These are phyloP conservation scores for Hyphodiscus hymeniophilus DNA, from an alignment of 495 filamentous ascomycete species.

Conservation along the genomic window DNA sequence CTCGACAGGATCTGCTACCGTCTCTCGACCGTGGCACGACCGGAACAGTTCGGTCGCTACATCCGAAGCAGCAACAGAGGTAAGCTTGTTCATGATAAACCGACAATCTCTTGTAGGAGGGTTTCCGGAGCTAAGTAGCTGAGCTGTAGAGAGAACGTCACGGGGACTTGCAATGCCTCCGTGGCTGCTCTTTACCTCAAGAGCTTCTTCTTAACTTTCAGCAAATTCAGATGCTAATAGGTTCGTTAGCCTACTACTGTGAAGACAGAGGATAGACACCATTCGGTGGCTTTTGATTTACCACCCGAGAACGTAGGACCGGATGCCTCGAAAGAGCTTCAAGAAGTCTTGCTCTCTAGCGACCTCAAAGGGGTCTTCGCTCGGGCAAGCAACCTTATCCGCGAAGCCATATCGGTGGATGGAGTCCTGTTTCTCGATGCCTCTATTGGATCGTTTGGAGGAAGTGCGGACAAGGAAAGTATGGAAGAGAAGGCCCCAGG, in stretches of 20 bases:
- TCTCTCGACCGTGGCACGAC: constrained; percentile 11
- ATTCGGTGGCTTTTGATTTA: constrained; percentile 20
- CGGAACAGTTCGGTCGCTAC: constrained; percentile 18
- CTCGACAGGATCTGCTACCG: constrained; percentile 5
- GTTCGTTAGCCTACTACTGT: no score
- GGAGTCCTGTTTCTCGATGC: constrained; percentile 46
- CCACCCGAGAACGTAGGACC: constrained; percentile 1
- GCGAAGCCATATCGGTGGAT: constrained; percentile 43
- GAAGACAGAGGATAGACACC: constrained; percentile 6
- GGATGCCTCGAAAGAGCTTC: constrained; percentile 17
- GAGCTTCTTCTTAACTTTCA: no score
- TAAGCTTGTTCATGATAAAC: no score
- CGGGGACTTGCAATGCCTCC: no score
- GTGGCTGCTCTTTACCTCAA: no score
- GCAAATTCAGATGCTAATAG: no score
- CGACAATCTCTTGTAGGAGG: no score
- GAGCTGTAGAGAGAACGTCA: no score
- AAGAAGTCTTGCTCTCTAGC: constrained; percentile 25
- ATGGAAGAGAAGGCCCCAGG: constrained; percentile 20
- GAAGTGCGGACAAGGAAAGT: constrained; percentile 12
- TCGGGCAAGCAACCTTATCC: constrained; percentile 39
- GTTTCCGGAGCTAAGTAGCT: no score
- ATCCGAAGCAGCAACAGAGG: constrained; percentile 8
- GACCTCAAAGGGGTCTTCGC: constrained; percentile 31
- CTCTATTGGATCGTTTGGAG: constrained; percentile 25